Base-by-base conservation (phyloP, 352 stramenopile genomes). In the Peronosclerospora sorghi region DNA sequence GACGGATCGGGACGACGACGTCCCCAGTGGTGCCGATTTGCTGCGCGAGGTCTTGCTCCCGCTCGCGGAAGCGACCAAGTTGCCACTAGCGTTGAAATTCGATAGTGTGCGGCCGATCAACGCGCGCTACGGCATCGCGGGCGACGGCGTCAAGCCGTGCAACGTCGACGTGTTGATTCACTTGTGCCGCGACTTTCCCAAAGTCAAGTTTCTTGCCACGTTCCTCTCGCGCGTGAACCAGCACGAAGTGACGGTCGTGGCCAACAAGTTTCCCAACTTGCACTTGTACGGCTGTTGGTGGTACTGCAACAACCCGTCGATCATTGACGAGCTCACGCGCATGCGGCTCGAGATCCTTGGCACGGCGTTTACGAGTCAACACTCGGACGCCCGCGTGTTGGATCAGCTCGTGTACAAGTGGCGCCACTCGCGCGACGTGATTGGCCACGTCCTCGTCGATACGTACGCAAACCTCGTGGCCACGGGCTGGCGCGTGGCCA, bases 341-440 rank as follows among this genome's bases (percentile, higher is more conserved):
- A 96, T 97, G 86, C 69, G 92, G 35, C 72, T 97, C 10, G 86
- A 97, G 71, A 88, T 97, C 51, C 60, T 97, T 19, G 88, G 92
- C 15, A 96, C 85, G 38, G 83, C 71, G 4, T 97, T 97, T 60
- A 97, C 88, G 40, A 89, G 83, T 18, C 89, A 97, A 65, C 92
- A 97, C 61, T 94, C 70, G 48, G 89, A 97, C 62, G 80, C 80
- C n/a, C 62, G 89, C 9, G 92, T 97, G 27, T 59, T 97, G 21
- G 89, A 97, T 58, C 89, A 97, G 59, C 64, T 97, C 7, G 60
- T 97, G 21, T 97, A 97, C 77, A 97, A 97, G 69, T 97, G 89
- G 88, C 66, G 65, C 32, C 92, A 97, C 73, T 96, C 85, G 42
- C 65, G 90, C 34, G 66, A 78, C 17, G 62, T 96, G 12, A 92